Conservation (phyloP, 805 yeast genomes). For the Candida glaebosa region DNA sequence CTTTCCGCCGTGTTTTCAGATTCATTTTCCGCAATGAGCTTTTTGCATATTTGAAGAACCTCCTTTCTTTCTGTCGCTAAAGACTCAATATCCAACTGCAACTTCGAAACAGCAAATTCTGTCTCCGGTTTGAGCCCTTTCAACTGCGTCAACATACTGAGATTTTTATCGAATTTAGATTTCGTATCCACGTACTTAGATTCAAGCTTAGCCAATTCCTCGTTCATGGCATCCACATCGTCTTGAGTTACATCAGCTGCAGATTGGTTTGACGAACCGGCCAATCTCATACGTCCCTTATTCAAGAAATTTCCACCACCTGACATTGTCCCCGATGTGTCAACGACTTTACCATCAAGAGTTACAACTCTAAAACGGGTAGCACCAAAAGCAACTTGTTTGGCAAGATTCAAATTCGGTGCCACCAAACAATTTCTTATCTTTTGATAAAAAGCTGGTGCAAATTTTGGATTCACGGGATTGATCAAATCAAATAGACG, state of each 20-base stretch:
- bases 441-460: conserved; percentile 87
- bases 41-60: conserved; percentile 41
- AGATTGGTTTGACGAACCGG: conserved; percentile 22
- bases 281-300: conserved; percentile 73
- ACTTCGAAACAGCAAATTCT: conserved; percentile 57
- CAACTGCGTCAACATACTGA: conserved; percentile 50
- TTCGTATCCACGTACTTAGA: conserved; percentile 46
- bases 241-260: conserved; percentile 46
- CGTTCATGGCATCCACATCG: conserved; percentile 52
- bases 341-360: conserved; percentile 86
- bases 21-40: conserved; percentile 37
- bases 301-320: conserved; percentile 84
- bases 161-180: conserved; percentile 56
- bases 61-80: conserved; percentile 51
- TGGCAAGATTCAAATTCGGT: conserved; percentile 71
- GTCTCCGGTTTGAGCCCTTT: conserved; percentile 69
- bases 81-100: conserved; percentile 62
- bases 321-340: conserved; percentile 90
- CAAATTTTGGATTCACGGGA: conserved; percentile 63
- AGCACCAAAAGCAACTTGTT: conserved; percentile 79
- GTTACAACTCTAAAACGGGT: conserved; percentile 88
- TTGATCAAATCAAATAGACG: conserved; percentile 80
- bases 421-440: conserved; percentile 88
- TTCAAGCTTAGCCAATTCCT: conserved; percentile 53
- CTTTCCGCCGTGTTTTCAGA: conserved; percentile 21